phyloP scores from a whole-genome alignment of 73 alveolate species.

The Breviolum minutum region DNA sequence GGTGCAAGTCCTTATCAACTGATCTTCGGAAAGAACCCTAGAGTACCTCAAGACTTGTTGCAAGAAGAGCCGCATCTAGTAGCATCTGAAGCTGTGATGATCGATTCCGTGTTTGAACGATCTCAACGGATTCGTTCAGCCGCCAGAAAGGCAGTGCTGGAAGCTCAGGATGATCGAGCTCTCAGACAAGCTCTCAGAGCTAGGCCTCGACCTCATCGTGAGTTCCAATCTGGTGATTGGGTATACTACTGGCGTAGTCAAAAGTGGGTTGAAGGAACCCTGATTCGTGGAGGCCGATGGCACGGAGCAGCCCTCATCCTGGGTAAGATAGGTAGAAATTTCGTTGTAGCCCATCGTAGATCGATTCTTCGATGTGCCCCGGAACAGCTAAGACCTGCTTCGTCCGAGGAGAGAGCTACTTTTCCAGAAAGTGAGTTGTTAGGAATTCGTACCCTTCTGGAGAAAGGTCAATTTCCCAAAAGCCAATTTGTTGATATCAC shows the following conservation, averaged over 20 bases:
- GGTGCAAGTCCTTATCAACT: slow-evolving; percentile 18
- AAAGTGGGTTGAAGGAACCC: background rate
- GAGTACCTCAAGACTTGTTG: background rate
- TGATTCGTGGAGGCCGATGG: slow-evolving; percentile 23
- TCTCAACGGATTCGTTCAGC: background rate
- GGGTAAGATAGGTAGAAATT: background rate
- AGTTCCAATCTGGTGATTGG: background rate
- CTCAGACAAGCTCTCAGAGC: slow-evolving; percentile 20
- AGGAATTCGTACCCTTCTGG: background rate
- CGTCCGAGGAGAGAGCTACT: background rate
- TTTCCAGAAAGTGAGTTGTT: background rate
- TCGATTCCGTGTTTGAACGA: background rate
- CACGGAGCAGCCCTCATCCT: slow-evolving; percentile 17
- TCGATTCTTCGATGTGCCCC: slow-evolving; percentile 17
- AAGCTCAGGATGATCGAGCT: slow-evolving; percentile 8
- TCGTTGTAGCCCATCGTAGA: background rate
- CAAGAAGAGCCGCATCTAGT: background rate
- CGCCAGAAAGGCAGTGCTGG: background rate
- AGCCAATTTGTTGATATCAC: slow-evolving; percentile 12
- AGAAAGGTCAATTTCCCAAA: slow-evolving; percentile 43
- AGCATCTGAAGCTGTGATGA: background rate
- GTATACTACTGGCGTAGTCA: slow-evolving; percentile 38
- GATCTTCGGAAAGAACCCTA: background rate
- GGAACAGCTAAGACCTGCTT: background rate
- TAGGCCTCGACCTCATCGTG: background rate